Percentiles rank a stretch among this genome's conserved stretches.
Evolutionary conservation across 2,329 filamentous ascomycete genomes (phyloP).

Genomic region (Niveomyces coronatus): DNA sequence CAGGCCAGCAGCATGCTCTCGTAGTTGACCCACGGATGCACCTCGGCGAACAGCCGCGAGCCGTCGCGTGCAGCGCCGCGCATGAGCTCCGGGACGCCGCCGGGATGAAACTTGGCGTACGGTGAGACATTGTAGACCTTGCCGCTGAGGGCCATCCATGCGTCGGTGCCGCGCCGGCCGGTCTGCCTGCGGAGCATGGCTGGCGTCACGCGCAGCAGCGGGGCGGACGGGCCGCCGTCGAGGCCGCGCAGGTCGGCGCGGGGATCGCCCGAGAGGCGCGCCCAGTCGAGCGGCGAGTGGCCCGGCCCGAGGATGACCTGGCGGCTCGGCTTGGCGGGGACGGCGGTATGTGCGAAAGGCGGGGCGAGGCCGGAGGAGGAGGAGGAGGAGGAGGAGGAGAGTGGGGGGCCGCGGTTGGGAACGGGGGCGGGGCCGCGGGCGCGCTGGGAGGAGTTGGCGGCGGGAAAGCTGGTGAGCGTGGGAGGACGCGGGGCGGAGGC

Average conservation of each 20-base stretch:
- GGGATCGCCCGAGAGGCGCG: constrained; percentile 54
- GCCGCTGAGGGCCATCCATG: constrained; percentile 83
- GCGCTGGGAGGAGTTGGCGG: constrained; percentile 41
- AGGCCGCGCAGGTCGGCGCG: constrained; percentile 57
- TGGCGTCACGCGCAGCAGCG: constrained; percentile 68
- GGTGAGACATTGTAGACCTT: constrained; percentile 92
- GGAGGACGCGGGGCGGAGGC: constrained; percentile 21
- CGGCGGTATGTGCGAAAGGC: constrained; percentile 42
- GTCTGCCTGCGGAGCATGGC: constrained; percentile 68
- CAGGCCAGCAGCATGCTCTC: constrained; percentile 58
- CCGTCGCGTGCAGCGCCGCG: constrained; percentile 52
- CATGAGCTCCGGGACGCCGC: constrained; percentile 66
- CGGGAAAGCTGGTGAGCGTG: constrained; percentile 36
- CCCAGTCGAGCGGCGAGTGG: constrained; percentile 95
- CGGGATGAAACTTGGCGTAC: constrained; percentile 84
- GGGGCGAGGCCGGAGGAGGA: constrained; percentile 35
- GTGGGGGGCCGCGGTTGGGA: constrained; percentile 29
- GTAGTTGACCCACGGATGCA: constrained; percentile 64
- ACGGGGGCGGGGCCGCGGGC: constrained; percentile 31
- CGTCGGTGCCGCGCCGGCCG: constrained; percentile 73
- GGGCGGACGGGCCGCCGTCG: constrained; percentile 33
- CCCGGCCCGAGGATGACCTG: constrained; percentile 81
- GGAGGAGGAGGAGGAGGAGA: constrained; percentile 18
- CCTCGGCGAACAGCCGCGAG: constrained; percentile 52
- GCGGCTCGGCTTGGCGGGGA: constrained; percentile 46